Evolutionary conservation across 179 eudicot species (phyloP).

Genomic region (Silene noctiflora): DNA sequence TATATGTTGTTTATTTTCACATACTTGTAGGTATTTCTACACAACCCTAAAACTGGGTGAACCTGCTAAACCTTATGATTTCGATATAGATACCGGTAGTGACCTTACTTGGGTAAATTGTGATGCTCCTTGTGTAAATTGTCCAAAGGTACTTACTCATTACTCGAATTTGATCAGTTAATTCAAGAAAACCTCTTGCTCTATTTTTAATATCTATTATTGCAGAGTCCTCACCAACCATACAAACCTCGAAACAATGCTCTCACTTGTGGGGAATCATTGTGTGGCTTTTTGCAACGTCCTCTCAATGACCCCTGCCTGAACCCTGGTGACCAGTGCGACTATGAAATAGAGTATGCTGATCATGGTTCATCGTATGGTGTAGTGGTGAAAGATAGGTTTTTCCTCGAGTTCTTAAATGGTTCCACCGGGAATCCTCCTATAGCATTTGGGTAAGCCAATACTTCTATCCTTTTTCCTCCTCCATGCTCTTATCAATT

Average conservation of each 20-base stretch:
- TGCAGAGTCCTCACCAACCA: slow-evolving; percentile 48
- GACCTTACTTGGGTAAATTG: slow-evolving; percentile 97
- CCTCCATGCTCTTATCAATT: background rate
- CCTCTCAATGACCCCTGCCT: slow-evolving; percentile 43
- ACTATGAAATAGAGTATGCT: slow-evolving; percentile 77
- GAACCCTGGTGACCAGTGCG: slow-evolving; percentile 66
- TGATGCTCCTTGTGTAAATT: slow-evolving; percentile 81
- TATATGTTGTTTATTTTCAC: background rate
- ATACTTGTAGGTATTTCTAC: slow-evolving; percentile 61
- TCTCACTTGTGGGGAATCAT: slow-evolving; percentile 49
- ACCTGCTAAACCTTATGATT: slow-evolving; percentile 65
- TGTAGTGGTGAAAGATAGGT: slow-evolving; percentile 59
- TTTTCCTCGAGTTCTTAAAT: slow-evolving; percentile 47
- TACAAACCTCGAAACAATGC: slow-evolving; percentile 63
- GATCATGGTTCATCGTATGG: slow-evolving; percentile 83
- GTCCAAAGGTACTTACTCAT: slow-evolving; percentile 52
- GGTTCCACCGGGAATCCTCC: slow-evolving; percentile 42
- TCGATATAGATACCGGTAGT: slow-evolving; percentile 94
- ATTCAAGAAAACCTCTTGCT: background rate
- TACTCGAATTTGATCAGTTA: background rate
- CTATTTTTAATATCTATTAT: background rate
- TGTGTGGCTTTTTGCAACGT: slow-evolving; percentile 50
- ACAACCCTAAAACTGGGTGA: slow-evolving; percentile 57
- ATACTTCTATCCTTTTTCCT: background rate
- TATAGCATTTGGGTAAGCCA: slow-evolving; percentile 65